phyloP scores from a whole-genome alignment of 306 rosid genomes.

The Vigna hirtella region DNA sequence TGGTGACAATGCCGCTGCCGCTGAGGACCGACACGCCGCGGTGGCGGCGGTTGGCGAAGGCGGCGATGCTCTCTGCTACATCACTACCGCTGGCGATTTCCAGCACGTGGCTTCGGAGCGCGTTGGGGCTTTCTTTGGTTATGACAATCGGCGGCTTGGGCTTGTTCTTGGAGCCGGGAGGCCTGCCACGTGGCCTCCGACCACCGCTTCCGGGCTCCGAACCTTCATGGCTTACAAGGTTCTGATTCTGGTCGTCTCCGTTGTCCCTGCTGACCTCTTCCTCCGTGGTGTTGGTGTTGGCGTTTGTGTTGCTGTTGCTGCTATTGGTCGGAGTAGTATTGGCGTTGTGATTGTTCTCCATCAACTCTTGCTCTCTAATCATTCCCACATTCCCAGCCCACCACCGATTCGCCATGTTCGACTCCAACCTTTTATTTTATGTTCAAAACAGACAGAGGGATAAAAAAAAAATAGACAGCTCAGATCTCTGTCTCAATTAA shows the following conservation, averaged over 20 bases:
- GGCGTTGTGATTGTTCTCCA: constrained; percentile 33
- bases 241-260: constrained; percentile 49
- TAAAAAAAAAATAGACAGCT: background rate
- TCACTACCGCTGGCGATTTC: constrained; percentile 80
- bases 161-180: constrained; percentile 84
- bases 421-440: background rate
- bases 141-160: constrained; percentile 76
- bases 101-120: constrained; percentile 78
- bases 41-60: constrained; percentile 71
- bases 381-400: constrained; percentile 79
- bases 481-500: constrained; percentile 49
- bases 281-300: constrained; percentile 55
- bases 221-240: constrained; percentile 48
- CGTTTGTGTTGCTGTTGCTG: constrained; percentile 53
- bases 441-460: background rate
- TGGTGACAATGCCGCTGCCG: constrained; percentile 78
- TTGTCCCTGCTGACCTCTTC: constrained; percentile 60
- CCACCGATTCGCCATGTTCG: constrained; percentile 76
- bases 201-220: constrained; percentile 61
- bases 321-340: constrained; percentile 52
- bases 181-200: constrained; percentile 84
- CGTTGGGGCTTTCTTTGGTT: constrained; percentile 79
- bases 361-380: constrained; percentile 64
- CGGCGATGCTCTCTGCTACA: constrained; percentile 68
- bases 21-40: constrained; percentile 85